phyloP scores from a whole-genome alignment of 257 asterid genomes.

The Striga asiatica region DNA sequence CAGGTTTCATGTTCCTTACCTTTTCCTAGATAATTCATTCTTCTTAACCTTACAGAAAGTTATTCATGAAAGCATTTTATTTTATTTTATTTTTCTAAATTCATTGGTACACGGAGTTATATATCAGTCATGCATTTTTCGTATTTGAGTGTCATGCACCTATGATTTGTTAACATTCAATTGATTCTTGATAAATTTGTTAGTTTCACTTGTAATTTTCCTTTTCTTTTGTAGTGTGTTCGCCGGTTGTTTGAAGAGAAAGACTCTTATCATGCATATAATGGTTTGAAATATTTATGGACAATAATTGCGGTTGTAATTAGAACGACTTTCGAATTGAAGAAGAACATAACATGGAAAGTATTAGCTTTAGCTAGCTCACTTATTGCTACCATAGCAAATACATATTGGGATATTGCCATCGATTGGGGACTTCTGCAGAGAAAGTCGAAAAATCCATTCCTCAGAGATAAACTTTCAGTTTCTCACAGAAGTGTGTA shows the following conservation, averaged over 20 bases:
- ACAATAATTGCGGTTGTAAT: conserved; percentile 65
- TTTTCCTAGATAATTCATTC: background rate
- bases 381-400: conserved; percentile 37
- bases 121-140: too few species aligned
- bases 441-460: conserved; percentile 46
- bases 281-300: conserved; percentile 60
- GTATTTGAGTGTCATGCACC: too few species aligned
- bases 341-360: conserved; percentile 41
- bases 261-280: conserved; percentile 41
- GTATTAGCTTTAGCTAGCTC: conserved; percentile 56
- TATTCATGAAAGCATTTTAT: background rate
- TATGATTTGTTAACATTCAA: too few species aligned
- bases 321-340: conserved; percentile 56
- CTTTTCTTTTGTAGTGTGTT: conserved; percentile 45
- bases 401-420: conserved; percentile 78
- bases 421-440: conserved; percentile 81
- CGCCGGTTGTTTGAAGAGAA: conserved; percentile 68
- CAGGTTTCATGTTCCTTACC: conserved; percentile 38
- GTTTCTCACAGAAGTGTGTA: conserved; percentile 45
- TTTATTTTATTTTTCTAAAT: background rate
- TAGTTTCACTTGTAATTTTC: too few species aligned
- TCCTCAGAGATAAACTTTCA: conserved; percentile 56
- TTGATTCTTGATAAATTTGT: too few species aligned
- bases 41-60: background rate
- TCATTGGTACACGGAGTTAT: background rate